These are phyloP conservation scores for Malassezia slooffiae DNA, from an alignment of 1,284 basidiomycete genomes.

Conservation along the genomic window DNA sequence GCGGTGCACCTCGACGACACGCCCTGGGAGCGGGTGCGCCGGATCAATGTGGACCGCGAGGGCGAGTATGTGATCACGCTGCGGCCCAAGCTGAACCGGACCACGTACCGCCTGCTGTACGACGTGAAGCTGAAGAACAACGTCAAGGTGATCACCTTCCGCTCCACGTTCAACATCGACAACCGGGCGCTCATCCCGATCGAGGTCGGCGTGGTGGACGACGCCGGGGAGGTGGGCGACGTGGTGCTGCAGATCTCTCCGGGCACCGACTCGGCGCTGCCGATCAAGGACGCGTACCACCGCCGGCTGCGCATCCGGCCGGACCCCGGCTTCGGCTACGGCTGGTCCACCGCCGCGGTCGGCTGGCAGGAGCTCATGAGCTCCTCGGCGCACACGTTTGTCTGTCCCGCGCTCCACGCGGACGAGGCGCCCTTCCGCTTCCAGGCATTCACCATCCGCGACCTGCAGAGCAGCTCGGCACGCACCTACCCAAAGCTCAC, in stretches of 20 bases:
- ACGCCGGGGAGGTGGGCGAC: conserved; percentile 67
- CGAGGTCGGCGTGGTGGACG: conserved; percentile 81
- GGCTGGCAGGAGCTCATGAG: conserved; percentile 77
- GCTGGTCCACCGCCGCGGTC: conserved; percentile 72
- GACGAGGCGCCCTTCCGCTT: conserved; percentile 87
- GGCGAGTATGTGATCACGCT: conserved; percentile 83
- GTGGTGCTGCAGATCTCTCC: conserved; percentile 77
- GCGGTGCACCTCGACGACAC: conserved; percentile 64
- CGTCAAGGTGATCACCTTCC: conserved; percentile 86
- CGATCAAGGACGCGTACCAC: conserved; percentile 78
- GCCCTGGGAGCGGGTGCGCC: conserved; percentile 78
- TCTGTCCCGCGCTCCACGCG: conserved; percentile 70
- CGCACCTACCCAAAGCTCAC: conserved; percentile 65
- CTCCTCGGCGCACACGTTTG: conserved; percentile 67
- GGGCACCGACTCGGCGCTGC: conserved; percentile 78
- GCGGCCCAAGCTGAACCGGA: conserved; percentile 65
- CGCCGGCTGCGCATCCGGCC: conserved; percentile 78
- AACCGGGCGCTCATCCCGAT: conserved; percentile 86
- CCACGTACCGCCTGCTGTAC: conserved; percentile 72
- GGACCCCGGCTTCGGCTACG: conserved; percentile 88
- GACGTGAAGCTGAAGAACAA: conserved; percentile 85
- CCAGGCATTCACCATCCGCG: conserved; percentile 79
- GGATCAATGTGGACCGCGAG: conserved; percentile 84
- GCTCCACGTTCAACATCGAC: conserved; percentile 85
- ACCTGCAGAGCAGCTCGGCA: conserved; percentile 56